A percentile compares a stretch with the other conserved stretches of the same genome.
phyloP scores from a whole-genome alignment of 768 basidiomycete genomes.

The Mycena rebaudengoi region DNA sequence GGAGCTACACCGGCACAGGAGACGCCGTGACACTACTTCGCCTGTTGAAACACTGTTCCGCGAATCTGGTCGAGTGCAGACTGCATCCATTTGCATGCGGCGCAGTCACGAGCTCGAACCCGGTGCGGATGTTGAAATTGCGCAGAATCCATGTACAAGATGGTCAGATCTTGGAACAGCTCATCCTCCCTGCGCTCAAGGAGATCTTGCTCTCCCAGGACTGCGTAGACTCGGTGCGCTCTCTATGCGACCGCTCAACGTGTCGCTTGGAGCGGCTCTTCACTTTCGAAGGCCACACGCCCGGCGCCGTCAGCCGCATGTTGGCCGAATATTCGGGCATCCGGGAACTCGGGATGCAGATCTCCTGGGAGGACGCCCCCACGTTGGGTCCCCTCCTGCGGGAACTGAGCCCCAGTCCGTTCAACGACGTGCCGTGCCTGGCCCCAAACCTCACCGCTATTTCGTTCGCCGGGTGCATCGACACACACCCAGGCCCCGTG shows the following conservation, averaged over 20 bases:
- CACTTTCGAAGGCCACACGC: neutral
- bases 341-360: neutral
- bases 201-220: slow-evolving; percentile 3
- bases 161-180: neutral
- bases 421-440: neutral
- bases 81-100: neutral
- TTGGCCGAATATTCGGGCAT: neutral
- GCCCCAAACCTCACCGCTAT: neutral
- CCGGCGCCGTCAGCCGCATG: neutral
- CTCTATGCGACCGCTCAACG: neutral
- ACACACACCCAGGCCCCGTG: neutral
- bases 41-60: neutral
- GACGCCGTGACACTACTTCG: neutral
- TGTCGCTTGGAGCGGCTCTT: neutral
- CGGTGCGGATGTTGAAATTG: neutral
- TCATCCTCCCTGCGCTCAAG: neutral
- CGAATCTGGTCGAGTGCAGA: neutral
- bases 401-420: neutral
- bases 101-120: too few species aligned
- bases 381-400: neutral
- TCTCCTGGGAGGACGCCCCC: neutral
- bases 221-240: neutral
- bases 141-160: neutral
- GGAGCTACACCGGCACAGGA: neutral
- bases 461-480: neutral